Evolutionary conservation across 2,329 filamentous ascomycete genomes (phyloP).

Genomic region (Albophoma yamanashiensis): DNA sequence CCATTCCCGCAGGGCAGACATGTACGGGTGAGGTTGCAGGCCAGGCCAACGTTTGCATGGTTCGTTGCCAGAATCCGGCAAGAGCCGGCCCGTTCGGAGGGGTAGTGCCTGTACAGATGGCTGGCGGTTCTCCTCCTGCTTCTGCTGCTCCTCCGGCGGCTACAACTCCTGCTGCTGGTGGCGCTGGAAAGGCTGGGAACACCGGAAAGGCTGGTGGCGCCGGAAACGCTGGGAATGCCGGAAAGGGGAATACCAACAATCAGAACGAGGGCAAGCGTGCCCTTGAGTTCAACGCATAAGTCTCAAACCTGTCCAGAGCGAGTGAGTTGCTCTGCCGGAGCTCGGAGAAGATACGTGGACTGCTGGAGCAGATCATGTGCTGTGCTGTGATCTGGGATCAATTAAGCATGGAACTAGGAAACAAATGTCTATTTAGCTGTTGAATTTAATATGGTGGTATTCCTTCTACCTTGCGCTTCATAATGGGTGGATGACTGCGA

Average conservation of each 20-base stretch:
- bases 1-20: too few species aligned
- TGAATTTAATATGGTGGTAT: too few species aligned
- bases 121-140: background rate
- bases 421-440: too few species aligned
- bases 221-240: background rate
- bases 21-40: too few species aligned
- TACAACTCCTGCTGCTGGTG: background rate
- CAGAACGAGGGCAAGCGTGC: conserved; percentile 2
- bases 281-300: conserved; percentile 8
- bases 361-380: background rate
- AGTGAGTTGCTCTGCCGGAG: too few species aligned
- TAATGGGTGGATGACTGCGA: too few species aligned
- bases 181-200: background rate
- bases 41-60: conserved; percentile 49
- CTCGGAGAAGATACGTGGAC: background rate
- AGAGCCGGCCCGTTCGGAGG: conserved; percentile 52
- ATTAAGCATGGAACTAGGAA: too few species aligned
- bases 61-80: conserved; percentile 51
- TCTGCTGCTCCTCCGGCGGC: background rate
- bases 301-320: too few species aligned
- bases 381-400: too few species aligned
- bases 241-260: conserved; percentile 1
- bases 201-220: background rate
- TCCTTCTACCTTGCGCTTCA: too few species aligned
- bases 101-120: conserved; percentile 21